A percentile compares a stretch with the other conserved stretches of the same genome.
These are phyloP conservation scores for Xylaria acuta DNA, from an alignment of 495 filamentous ascomycete species.

Conservation along the genomic window DNA sequence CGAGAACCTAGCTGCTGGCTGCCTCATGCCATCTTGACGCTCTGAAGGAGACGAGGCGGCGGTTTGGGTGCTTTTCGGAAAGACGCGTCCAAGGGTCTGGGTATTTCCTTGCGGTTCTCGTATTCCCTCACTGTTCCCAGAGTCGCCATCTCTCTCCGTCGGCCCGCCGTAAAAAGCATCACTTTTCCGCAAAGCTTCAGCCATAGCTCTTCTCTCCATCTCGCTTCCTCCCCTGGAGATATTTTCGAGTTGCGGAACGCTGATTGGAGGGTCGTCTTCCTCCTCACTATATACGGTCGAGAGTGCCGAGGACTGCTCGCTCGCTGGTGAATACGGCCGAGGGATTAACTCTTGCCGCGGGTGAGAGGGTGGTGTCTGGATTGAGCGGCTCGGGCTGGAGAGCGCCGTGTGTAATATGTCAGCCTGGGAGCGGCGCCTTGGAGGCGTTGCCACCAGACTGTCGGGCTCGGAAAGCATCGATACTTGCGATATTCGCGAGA, in stretches of 20 bases:
- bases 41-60: neutral
- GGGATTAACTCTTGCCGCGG: neutral
- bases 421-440: conserved; percentile 28
- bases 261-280: conserved; percentile 36
- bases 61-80: neutral
- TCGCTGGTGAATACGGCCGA: conserved; percentile 37
- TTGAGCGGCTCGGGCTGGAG: conserved; percentile 34
- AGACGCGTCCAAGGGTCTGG: neutral
- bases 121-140: neutral
- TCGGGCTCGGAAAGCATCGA: conserved; percentile 46
- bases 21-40: neutral
- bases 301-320: conserved; percentile 48
- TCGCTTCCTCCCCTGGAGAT: neutral
- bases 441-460: conserved; percentile 35
- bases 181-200: conserved; percentile 24
- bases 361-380: neutral
- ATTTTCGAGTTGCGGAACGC: conserved; percentile 9
- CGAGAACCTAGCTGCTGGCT: neutral
- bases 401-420: conserved; percentile 32
- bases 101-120: neutral
- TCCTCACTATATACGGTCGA: conserved; percentile 55
- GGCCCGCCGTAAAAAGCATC: conserved; percentile 20
- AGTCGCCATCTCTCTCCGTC: neutral
- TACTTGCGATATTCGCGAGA: conserved; percentile 40
- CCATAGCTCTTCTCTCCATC: neutral